Conservation (phyloP, 83 land plant genomes). For the Thuja plicata region DNA sequence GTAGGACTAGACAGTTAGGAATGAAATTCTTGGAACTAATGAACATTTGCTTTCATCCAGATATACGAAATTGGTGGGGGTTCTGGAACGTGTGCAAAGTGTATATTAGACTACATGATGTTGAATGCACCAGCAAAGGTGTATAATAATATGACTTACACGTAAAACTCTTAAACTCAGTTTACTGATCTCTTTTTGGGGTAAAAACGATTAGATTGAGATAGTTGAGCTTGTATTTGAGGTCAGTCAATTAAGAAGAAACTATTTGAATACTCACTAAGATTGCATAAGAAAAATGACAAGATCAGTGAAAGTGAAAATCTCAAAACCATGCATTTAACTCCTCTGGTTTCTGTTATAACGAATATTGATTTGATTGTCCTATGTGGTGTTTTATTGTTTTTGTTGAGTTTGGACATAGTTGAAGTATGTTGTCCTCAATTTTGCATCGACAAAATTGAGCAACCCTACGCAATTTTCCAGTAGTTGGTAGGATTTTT, state of each 20-base stretch:
- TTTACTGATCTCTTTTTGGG: background rate
- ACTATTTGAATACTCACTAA: background rate
- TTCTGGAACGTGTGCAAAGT: constrained; percentile 96
- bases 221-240: background rate
- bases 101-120: constrained; percentile 89
- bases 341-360: background rate
- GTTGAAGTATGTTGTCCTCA: background rate
- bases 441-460: no score
- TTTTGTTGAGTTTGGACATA: background rate
- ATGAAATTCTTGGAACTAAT: background rate
- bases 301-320: background rate
- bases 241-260: background rate
- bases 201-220: background rate
- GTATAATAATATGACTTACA: constrained; percentile 87
- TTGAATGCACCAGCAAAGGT: constrained; percentile 77
- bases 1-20: background rate
- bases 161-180: constrained; percentile 43
- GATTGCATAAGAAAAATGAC: background rate
- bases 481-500: no score
- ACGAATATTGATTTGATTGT: background rate
- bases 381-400: no score
- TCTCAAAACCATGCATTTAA: background rate
- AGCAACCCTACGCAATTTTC: no score
- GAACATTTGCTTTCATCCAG: constrained; percentile 30
- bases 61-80: constrained; percentile 99